Percentiles rank a stretch among this genome's conserved stretches.
phyloP scores from a whole-genome alignment of 139 green algal genomes.

The Bryopsis sp. region DNA sequence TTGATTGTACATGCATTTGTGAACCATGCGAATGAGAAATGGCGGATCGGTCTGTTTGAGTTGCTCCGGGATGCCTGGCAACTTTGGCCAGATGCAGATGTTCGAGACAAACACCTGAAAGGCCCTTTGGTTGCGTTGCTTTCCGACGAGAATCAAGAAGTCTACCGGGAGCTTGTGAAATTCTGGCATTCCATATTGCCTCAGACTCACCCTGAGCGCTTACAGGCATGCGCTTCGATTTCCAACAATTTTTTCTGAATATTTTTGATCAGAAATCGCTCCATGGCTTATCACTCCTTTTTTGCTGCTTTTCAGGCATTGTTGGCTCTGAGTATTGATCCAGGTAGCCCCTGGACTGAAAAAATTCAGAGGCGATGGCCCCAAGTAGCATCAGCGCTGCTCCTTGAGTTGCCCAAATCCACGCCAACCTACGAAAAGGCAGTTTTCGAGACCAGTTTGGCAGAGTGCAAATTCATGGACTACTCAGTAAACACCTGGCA shows the following conservation, averaged over 20 bases:
- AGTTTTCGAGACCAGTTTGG: background rate
- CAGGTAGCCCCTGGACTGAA: too few species aligned
- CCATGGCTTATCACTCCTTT: too few species aligned
- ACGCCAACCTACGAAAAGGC: background rate
- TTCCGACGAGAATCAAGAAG: background rate
- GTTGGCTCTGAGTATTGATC: too few species aligned
- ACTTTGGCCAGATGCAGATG: background rate
- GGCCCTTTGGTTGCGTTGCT: background rate
- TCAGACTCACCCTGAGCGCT: background rate
- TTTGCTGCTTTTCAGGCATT: too few species aligned
- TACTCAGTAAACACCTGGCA: too few species aligned
- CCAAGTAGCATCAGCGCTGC: background rate
- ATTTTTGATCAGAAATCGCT: too few species aligned
- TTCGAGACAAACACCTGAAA: too few species aligned
- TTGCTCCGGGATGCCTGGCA: background rate
- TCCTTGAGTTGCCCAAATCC: background rate
- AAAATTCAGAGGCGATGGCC: background rate
- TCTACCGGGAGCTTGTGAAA: background rate
- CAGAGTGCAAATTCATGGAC: slow-evolving; percentile 4
- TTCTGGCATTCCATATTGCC: background rate
- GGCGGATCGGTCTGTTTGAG: background rate
- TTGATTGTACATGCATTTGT: background rate
- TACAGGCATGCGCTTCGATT: background rate
- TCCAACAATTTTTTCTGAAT: too few species aligned
- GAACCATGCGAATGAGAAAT: background rate